Conservation (phyloP, 139 green algal species). For the Astrephomene gubernaculifera region DNA sequence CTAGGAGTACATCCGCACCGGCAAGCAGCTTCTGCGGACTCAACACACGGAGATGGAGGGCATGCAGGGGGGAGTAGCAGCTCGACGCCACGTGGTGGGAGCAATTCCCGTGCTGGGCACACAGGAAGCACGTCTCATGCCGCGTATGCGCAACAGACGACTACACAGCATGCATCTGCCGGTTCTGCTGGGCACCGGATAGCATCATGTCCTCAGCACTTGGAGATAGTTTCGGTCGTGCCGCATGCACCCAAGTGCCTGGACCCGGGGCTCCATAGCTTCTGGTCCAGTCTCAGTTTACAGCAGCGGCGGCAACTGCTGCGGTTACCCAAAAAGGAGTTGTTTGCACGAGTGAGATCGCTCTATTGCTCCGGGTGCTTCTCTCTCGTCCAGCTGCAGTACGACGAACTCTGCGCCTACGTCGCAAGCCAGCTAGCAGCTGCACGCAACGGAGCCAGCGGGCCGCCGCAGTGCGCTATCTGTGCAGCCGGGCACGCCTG, state of each 20-base stretch:
- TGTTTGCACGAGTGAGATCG: constrained; percentile 25
- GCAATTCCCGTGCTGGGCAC: background rate
- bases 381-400: constrained; percentile 38
- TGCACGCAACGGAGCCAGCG: background rate
- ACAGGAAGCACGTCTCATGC: background rate
- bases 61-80: background rate
- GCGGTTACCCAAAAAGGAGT: constrained; percentile 31
- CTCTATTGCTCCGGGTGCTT: constrained; percentile 41
- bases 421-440: constrained; percentile 13
- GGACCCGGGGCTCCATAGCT: constrained; percentile 36
- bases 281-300: constrained; percentile 27
- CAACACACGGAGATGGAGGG: background rate
- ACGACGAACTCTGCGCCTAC: constrained; percentile 36
- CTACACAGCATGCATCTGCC: background rate
- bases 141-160: background rate
- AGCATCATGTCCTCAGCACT: constrained; percentile 4
- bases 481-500: constrained; percentile 20
- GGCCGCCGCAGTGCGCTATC: constrained; percentile 7
- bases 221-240: constrained; percentile 7
- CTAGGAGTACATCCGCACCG: constrained; percentile 25
- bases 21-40: background rate
- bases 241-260: constrained; percentile 18
- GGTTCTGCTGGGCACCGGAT: background rate
- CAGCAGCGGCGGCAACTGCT: constrained; percentile 42
- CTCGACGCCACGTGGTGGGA: background rate